Base-by-base conservation (phyloP, 169 alveolate species). In the Perkinsus marinus region DNA sequence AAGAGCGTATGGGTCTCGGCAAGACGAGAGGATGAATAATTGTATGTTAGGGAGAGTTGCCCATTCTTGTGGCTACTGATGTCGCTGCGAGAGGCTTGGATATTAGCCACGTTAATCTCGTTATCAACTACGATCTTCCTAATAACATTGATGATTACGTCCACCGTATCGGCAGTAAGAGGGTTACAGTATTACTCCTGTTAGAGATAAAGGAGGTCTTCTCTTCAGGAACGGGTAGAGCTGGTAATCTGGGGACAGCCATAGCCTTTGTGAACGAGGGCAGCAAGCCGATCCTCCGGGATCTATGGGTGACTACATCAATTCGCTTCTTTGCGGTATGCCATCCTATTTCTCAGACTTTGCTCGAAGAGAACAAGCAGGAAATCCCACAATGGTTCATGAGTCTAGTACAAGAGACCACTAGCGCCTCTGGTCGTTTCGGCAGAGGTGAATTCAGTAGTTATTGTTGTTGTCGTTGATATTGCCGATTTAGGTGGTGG, bases 21-120 rank as follows among this genome's bases (percentile, higher is more conserved):
- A 10, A 89, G 7, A 9, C 16, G 91, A 17, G 17, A 5, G 91
- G 39, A 9, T 0, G 68, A 17, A 30, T 39, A 68, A n/a, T 0
- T 68, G 94, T 26, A 92, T 95, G 91, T 97, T 95, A 98, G 68
- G 99, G 99, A 3, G 96, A 95, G 68, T 93, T 98, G 43, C 97
- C 98, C 89, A 97, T 98, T 79, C 94, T 99, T 91, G 99, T 99
- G 9, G 99, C 99, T 38, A 98, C 99, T 3, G 99, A 99, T 94
- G 99, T 99, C 36, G 99, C 99, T 3, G 98, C 99, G 39, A 95
- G 99, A 92, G 99, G 99, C 0, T 94, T 98, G 38, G 99, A 99
- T 93, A 98, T 99, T 89, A 98, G 98, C 22, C 96, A 98, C 93
- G 98, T 98, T 68, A 96, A 97, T 39, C 98, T 96, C 91, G 99